Evolutionary conservation across 192 early-diverging fungal species (phyloP).

Genomic region (Umbelopsis sp.): DNA sequence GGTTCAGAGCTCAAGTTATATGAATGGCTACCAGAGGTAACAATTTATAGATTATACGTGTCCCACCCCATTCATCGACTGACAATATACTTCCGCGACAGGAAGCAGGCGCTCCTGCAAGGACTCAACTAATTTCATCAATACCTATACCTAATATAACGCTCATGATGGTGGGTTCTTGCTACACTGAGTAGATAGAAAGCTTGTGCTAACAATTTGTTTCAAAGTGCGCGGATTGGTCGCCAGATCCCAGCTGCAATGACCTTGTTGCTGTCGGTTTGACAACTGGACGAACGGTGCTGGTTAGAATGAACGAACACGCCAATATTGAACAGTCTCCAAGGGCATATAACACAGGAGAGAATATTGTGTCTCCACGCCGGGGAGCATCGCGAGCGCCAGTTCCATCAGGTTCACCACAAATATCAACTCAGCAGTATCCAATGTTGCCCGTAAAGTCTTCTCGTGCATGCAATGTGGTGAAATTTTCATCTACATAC

Average conservation of each 20-base stretch:
- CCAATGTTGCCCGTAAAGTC: slow-evolving; percentile 50
- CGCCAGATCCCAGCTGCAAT: slow-evolving; percentile 56
- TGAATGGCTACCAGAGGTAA: slow-evolving; percentile 47
- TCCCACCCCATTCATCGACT: neutral
- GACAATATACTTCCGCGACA: slow-evolving; percentile 14
- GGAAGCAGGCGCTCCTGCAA: slow-evolving; percentile 25
- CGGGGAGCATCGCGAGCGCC: neutral
- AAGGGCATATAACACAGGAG: neutral
- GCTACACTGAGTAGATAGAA: neutral
- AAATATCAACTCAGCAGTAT: slow-evolving; percentile 35
- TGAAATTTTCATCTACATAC: slow-evolving; percentile 68
- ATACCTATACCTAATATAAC: slow-evolving; percentile 33
- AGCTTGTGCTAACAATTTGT: neutral
- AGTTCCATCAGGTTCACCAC: slow-evolving; percentile 5
- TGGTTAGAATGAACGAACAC: slow-evolving; percentile 53
- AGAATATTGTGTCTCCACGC: neutral
- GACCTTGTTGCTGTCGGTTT: slow-evolving; percentile 64
- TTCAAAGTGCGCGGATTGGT: slow-evolving; percentile 67
- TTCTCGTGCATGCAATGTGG: slow-evolving; percentile 70
- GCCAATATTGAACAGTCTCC: slow-evolving; percentile 22
- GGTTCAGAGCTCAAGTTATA: slow-evolving; percentile 59
- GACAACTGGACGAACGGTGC: slow-evolving; percentile 57
- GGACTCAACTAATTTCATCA: slow-evolving; percentile 22
- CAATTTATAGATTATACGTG: slow-evolving; percentile 38
- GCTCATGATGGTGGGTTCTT: slow-evolving; percentile 37